These are phyloP conservation scores for Geoglossum glabrum DNA, from an alignment of 495 filamentous ascomycete genomes.

Conservation along the genomic window DNA sequence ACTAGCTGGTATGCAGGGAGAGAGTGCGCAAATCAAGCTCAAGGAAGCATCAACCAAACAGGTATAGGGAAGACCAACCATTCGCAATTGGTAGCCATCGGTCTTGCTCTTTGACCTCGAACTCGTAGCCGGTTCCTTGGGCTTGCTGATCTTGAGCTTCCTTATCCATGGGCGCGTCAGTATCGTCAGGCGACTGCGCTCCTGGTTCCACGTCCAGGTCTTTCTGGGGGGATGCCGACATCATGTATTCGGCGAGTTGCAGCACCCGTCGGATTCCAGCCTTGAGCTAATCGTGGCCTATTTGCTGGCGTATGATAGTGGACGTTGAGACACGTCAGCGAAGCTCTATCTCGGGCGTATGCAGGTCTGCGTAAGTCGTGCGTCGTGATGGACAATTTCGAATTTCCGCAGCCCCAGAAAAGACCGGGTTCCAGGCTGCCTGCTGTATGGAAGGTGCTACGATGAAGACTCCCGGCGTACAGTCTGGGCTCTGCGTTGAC, in stretches of 20 bases:
- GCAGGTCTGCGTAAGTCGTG: conserved; percentile 2
- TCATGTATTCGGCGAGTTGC: conserved; percentile 53
- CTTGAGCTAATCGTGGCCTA: conserved; percentile 13
- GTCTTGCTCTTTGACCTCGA: conserved; percentile 99
- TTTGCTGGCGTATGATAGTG: conserved; percentile 8
- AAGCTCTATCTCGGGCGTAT: neutral
- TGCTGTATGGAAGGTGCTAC: neutral
- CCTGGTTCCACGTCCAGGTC: conserved; percentile 74
- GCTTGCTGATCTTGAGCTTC: conserved; percentile 40
- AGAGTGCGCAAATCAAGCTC: conserved; percentile 31
- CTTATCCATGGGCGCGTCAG: conserved; percentile 51
- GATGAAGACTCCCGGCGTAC: neutral
- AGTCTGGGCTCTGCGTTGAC: neutral
- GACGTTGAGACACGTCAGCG: conserved; percentile 19
- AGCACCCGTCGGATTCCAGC: conserved; percentile 16
- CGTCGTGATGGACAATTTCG: neutral
- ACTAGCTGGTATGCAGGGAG: conserved; percentile 19
- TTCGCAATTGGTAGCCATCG: conserved; percentile 99
- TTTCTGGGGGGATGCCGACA: conserved; percentile 85
- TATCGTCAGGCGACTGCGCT: conserved; percentile 65
- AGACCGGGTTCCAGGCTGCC: neutral
- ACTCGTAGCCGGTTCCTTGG: conserved; percentile 60
- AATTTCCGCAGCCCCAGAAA: neutral
- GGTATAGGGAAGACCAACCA: conserved; percentile 55
- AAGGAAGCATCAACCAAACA: conserved; percentile 20